Base-by-base conservation (phyloP, 2,329 filamentous ascomycete genomes). In the Volutella citrinella region DNA sequence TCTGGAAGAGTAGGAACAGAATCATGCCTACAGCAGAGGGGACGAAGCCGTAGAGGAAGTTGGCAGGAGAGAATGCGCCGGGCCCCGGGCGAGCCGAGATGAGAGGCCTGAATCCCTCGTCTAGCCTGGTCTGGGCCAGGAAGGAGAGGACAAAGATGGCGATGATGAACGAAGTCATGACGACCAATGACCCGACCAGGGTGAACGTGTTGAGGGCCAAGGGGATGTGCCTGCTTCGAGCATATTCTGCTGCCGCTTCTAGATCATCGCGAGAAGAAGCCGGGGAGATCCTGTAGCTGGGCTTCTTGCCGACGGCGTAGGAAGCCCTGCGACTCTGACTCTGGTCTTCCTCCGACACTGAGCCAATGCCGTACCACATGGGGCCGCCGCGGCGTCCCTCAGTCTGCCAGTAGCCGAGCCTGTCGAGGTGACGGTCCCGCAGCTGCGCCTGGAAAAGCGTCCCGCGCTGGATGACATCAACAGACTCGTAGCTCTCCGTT, bases 391-490 rank as follows among this genome's bases (percentile, higher is more conserved):
- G 72, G 41, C 72, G 70, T 35, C 79, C 79, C 13, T 80, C 79
- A 17, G 81, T 79, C 38, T 77, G 78, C 87, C 90, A 96, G 61
- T 94, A 94, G 7, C 90, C 88, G n/a, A 96, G 72, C 27, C 84
- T 74, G 49, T 91, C 81, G 6, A 74, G 66, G 44, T 78, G 77
- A 41, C 71, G 76, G 51, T 69, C 74, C 30, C 63, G 66, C 26
- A 76, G 70, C 43, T 70, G 69, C 18, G 69, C 63, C 48, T 63
- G 64, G 50, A 84, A 76, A 20, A 78, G 69, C 19, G 61, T 53
- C 29, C 70, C 68, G 12, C 63, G 65, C 7, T 63, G 60, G 26
- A 79, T 71, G 1, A 78, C 47, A n/a, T 51, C 76, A 49, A 90
- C 84, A 5, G 78, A 78, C 10, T 76, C 70, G 59, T 89, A 95